These are phyloP conservation scores for Aureobasidium sp. DNA, from an alignment of 2,329 filamentous ascomycete genomes.

Conservation along the genomic window DNA sequence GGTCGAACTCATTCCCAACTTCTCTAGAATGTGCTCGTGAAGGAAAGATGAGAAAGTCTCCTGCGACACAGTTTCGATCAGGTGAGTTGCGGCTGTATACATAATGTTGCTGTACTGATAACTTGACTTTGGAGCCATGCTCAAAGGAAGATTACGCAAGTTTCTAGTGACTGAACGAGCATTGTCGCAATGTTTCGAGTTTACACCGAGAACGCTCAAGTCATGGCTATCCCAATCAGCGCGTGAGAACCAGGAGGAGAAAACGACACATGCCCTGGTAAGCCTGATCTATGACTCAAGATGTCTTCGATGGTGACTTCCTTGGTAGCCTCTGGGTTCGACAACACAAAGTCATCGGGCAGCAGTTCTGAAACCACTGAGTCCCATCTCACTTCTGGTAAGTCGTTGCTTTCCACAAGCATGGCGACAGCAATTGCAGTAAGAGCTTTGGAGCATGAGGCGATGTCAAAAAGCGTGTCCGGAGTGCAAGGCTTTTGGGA, in stretches of 20 bases:
- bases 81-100: conserved; percentile 39
- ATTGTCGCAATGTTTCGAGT: conserved; percentile 26
- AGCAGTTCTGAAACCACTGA: conserved; percentile 37
- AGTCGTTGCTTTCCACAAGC: conserved; percentile 40
- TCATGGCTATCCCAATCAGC: conserved; percentile 28
- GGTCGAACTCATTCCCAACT: conserved; percentile 43
- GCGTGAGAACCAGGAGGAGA: not conserved
- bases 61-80: conserved; percentile 40
- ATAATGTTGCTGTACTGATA: conserved; percentile 48
- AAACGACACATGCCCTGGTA: conserved; percentile 37
- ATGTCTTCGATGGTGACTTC: conserved; percentile 50
- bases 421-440: conserved; percentile 45
- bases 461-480: conserved; percentile 49
- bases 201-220: conserved; percentile 25
- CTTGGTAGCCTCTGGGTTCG: conserved; percentile 40
- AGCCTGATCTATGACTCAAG: conserved; percentile 46
- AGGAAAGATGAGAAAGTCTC: conserved; percentile 36
- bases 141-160: conserved; percentile 41
- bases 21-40: conserved; percentile 36
- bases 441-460: conserved; percentile 51
- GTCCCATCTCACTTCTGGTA: conserved; percentile 18
- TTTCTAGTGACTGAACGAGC: conserved; percentile 36
- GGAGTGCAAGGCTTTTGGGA: conserved; percentile 33
- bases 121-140: conserved; percentile 37
- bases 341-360: conserved; percentile 46